Base-by-base conservation (phyloP, 257 asterid genomes). In the Forsythia viridissima region DNA sequence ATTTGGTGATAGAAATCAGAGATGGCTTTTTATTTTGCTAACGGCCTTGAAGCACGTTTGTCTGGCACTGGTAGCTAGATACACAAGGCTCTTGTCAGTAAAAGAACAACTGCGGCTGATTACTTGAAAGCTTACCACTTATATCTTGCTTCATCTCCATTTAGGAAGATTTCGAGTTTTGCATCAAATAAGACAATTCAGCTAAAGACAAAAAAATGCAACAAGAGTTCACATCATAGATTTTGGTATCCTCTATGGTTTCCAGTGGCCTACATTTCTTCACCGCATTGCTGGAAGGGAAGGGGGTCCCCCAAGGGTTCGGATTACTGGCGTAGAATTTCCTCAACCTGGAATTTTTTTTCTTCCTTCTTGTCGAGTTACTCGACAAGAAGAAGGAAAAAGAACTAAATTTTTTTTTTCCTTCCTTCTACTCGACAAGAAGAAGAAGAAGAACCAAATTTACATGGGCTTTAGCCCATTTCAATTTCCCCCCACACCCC, bases 301-400 rank as follows among this genome's bases (percentile, higher is more conserved):
- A 11, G 87, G 87, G 34, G 93, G 93, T 3, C 93, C 91, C 7
- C 93, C 93, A 24, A 81, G 51, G 78, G 81, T 89, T 65, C 85
- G 90, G 40, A 87, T 89, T n/a, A 89, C 93, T 0, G 91, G 93
- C 5, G 71, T 89, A 38, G 93, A 89, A 44, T 82, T 86, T 74
- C 92, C 92, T 5, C 89, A 83, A 72, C 87, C 92, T 2, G 92
- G 93, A 16, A n/a, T n/a, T n/a, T n/a, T n/a, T n/a, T n/a, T n/a
- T n/a, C n/a, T n/a, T n/a, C n/a, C n/a, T n/a, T n/a, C n/a, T n/a
- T n/a, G n/a, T n/a, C n/a, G n/a, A n/a, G n/a, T n/a, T n/a, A n/a
- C n/a, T n/a, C n/a, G n/a, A n/a, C n/a, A n/a, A n/a, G n/a, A n/a
- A n/a, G n/a, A n/a, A n/a, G n/a, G n/a, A n/a, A n/a, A n/a, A n/a